Evolutionary conservation across 345 rosid genomes (phyloP).

Genomic region (Barbarea vulgaris): DNA sequence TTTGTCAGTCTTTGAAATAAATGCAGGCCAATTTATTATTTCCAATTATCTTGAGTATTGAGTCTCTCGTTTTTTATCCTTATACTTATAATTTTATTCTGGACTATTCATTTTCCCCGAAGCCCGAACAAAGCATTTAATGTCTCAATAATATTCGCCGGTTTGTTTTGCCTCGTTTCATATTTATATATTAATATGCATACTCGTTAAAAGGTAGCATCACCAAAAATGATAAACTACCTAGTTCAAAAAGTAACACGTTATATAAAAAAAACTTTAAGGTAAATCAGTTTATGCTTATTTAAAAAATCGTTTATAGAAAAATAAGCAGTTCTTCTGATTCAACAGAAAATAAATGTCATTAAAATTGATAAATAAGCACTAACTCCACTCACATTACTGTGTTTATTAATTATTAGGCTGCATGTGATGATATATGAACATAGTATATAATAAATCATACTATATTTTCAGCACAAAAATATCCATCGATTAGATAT

Average conservation of each 20-base stretch:
- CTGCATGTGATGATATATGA: constrained; percentile 16
- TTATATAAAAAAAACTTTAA: too few species aligned
- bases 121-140: constrained; percentile 12
- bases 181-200: neutral
- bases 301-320: neutral
- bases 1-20: constrained; percentile 43
- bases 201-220: neutral
- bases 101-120: constrained; percentile 16
- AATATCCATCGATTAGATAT: neutral
- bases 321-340: neutral
- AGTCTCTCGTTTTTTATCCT: constrained; percentile 3
- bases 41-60: neutral
- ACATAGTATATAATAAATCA: neutral
- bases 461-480: neutral
- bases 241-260: neutral
- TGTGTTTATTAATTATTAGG: constrained; percentile 16
- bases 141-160: constrained; percentile 8
- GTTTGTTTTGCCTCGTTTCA: neutral
- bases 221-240: neutral
- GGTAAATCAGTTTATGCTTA: neutral
- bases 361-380: too few species aligned
- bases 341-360: neutral
- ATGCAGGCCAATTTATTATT: constrained; percentile 22
- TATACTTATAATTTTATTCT: constrained; percentile 12
- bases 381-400: constrained; percentile 13